Evolutionary conservation across 192 early-diverging fungal genomes (phyloP).

Genomic region (Funneliformis geosporum): DNA sequence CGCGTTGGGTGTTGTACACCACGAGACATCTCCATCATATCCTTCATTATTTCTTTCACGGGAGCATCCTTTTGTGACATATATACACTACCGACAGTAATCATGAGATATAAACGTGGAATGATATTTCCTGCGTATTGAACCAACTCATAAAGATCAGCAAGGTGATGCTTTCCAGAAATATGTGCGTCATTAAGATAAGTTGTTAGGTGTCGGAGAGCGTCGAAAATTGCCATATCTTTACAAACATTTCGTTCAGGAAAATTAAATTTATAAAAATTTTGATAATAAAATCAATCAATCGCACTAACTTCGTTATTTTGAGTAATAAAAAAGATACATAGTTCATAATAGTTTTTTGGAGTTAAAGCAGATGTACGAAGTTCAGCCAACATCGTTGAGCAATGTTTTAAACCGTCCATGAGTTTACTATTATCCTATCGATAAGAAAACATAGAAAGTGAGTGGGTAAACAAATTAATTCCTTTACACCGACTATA

Average conservation of each 20-base stretch:
- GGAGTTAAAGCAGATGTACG: slow-evolving; percentile 93
- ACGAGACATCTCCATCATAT: slow-evolving; percentile 98
- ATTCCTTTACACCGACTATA: neutral
- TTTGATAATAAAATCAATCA: slow-evolving; percentile 2
- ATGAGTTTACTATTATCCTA: slow-evolving; percentile 88
- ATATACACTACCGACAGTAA: slow-evolving; percentile 95
- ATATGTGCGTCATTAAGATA: slow-evolving; percentile 92
- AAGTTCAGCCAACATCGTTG: slow-evolving; percentile 96
- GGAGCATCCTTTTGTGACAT: slow-evolving; percentile 94
- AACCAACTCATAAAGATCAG: slow-evolving; percentile 96
- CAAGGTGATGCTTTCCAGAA: slow-evolving; percentile 75
- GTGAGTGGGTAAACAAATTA: neutral
- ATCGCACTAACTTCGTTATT: neutral
- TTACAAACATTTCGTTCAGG: slow-evolving; percentile 1
- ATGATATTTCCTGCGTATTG: slow-evolving; percentile 99
- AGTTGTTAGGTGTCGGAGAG: slow-evolving; percentile 87
- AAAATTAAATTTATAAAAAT: slow-evolving; percentile 5
- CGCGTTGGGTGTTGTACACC: slow-evolving; percentile 99
- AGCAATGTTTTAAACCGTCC: slow-evolving; percentile 98
- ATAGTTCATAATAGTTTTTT: slow-evolving; percentile 99
- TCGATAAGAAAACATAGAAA: neutral
- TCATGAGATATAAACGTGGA: slow-evolving; percentile 99
- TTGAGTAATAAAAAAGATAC: slow-evolving; percentile 52
- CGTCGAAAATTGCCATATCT: slow-evolving; percentile 99
- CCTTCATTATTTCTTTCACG: slow-evolving; percentile 94